Evolutionary conservation across 495 filamentous ascomycete species (phyloP).

Genomic region (Penicillium pancosmium): DNA sequence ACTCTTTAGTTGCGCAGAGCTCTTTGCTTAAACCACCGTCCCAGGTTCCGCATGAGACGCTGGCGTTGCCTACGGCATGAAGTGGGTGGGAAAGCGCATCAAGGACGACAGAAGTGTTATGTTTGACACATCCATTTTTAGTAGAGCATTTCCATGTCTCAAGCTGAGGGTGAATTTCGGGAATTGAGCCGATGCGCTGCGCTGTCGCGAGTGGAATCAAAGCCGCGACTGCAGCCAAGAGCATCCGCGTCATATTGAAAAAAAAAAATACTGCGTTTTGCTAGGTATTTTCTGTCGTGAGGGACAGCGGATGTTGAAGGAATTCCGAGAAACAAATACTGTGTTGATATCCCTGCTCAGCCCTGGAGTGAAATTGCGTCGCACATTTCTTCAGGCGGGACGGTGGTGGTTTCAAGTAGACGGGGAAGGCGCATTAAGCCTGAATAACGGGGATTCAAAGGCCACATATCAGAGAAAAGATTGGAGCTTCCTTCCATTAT

Average conservation of each 20-base stretch:
- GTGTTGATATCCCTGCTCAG: background rate
- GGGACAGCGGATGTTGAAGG: too few relatives aligned
- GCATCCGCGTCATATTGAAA: conserved; percentile 4
- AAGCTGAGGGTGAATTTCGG: conserved; percentile 38
- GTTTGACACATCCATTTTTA: conserved; percentile 35
- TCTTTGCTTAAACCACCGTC: conserved; percentile 42
- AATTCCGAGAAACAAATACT: background rate
- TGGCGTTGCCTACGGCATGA: conserved; percentile 39
- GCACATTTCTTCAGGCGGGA: background rate
- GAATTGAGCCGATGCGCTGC: conserved; percentile 29
- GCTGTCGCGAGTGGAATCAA: conserved; percentile 23
- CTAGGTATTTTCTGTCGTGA: background rate
- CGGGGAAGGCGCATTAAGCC: background rate
- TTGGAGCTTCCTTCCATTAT: background rate
- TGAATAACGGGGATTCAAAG: background rate
- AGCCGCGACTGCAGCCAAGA: conserved; percentile 5
- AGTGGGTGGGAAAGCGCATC: conserved; percentile 48
- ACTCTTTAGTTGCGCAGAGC: conserved; percentile 48
- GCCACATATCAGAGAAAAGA: background rate
- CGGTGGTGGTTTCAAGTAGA: conserved; percentile 3
- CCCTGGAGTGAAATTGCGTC: background rate
- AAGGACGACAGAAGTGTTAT: conserved; percentile 43
- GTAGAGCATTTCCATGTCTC: conserved; percentile 45
- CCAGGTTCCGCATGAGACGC: conserved; percentile 31
- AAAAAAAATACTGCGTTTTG: background rate